These are phyloP conservation scores for Hanseniaspora sp. DNA, from an alignment of 1,139 yeast genomes.

Conservation along the genomic window DNA sequence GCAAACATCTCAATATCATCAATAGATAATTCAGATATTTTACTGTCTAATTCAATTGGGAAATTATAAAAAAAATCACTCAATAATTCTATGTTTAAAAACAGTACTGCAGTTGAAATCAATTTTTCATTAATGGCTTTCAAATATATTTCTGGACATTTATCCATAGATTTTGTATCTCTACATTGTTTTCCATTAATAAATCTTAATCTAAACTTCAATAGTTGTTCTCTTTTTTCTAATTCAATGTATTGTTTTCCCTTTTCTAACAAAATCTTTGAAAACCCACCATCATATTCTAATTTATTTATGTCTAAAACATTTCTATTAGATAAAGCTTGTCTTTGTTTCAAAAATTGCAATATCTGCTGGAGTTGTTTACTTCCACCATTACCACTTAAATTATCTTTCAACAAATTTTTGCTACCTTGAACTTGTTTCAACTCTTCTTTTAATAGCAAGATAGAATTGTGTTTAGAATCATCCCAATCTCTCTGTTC, in stretches of 20 bases:
- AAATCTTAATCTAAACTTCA: slow-evolving; percentile 66
- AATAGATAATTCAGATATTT: slow-evolving; percentile 52
- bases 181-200: slow-evolving; percentile 62
- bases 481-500: slow-evolving; percentile 89
- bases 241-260: slow-evolving; percentile 84
- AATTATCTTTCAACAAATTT: slow-evolving; percentile 47
- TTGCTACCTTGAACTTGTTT: slow-evolving; percentile 66
- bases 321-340: slow-evolving; percentile 33
- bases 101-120: slow-evolving; percentile 84
- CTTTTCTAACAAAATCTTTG: slow-evolving; percentile 53
- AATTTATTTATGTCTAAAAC: slow-evolving; percentile 27
- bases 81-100: slow-evolving; percentile 81
- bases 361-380: slow-evolving; percentile 74
- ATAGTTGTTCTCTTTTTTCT: slow-evolving; percentile 58
- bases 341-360: slow-evolving; percentile 45
- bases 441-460: slow-evolving; percentile 69
- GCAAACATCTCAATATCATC: slow-evolving; percentile 86
- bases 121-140: slow-evolving; percentile 88
- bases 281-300: slow-evolving; percentile 62
- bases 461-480: slow-evolving; percentile 68
- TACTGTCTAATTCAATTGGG: slow-evolving; percentile 81
- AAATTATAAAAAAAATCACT: slow-evolving; percentile 93
- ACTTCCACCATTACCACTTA: slow-evolving; percentile 45
- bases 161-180: slow-evolving; percentile 67
- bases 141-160: slow-evolving; percentile 87